Base-by-base conservation (phyloP, 2,329 filamentous ascomycete species). In the Ophiocordyceps camponoti-leonardi region DNA sequence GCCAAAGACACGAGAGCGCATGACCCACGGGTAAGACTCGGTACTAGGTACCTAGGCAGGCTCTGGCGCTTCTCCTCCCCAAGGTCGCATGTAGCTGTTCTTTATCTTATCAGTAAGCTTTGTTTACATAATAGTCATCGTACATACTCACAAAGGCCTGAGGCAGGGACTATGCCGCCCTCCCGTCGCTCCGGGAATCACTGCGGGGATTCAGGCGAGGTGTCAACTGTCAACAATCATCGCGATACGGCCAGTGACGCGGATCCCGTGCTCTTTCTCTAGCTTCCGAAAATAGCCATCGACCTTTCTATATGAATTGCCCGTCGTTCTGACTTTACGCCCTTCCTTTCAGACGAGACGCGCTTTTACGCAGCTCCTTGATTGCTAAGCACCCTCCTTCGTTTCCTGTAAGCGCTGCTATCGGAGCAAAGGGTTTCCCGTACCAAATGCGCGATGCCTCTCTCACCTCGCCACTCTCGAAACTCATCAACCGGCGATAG, bases 381-480 rank as follows among this genome's bases (percentile, higher is more conserved):
- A n/a, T 33, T 33, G 12, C 16, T 33, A 35, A n/a, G 31, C 31
- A n/a, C 31, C 8, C 14, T 35, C 7, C 12, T 35, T n/a, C 31
- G 31, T 20, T 40, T 19, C 7, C 16, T 16, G 22, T 16, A 7
- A 39, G 18, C 35, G 35, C 35, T 39, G 35, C 18, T 39, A 4
- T 33, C 16, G 31, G 31, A 14, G 11, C 13, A 5, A 33, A 10
- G 35, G 35, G 22, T 23, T 39, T 19, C 10, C 26, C 26, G 11
- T 19, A 20, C 35, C 35, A 39, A 19, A 39, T 39, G 35, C 35
- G 53, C 52, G 46, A 62, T 61, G 58, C 58, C 59, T 48, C 55
- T 58, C 45, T 69, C 69, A 46, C 73, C 75, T 44, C 66, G 65
- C 43, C 76, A 79, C 55, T 79, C 75, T 50, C 70, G 75, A 52